These are phyloP conservation scores for Clarireedia hainanense DNA, from an alignment of 2,329 filamentous ascomycete species.

Conservation along the genomic window DNA sequence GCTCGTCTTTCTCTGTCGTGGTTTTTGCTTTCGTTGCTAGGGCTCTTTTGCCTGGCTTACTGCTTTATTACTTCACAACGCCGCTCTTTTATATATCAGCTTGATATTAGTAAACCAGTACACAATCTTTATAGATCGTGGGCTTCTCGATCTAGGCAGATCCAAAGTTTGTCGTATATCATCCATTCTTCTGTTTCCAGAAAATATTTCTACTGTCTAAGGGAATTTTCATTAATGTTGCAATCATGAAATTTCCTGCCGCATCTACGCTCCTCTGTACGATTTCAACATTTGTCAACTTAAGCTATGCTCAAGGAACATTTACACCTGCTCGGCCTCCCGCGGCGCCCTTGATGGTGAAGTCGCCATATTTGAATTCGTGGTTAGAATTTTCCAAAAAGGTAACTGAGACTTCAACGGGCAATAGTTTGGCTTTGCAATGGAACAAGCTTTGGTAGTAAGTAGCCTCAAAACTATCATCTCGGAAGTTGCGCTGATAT, in stretches of 20 bases:
- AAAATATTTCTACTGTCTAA: no score
- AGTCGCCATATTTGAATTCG: constrained; percentile 65
- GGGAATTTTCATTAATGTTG: neutral
- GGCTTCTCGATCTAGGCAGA: no score
- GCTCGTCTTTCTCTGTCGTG: no score
- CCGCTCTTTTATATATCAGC: no score
- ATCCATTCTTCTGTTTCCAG: no score
- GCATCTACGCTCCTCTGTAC: neutral
- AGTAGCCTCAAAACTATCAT: constrained; percentile 24
- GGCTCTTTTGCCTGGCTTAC: no score
- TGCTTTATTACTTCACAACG: no score
- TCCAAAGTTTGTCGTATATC: no score
- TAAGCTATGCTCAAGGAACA: constrained; percentile 35
- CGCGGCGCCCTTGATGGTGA: constrained; percentile 64
- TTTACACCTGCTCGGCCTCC: constrained; percentile 60
- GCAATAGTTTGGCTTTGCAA: constrained; percentile 58
- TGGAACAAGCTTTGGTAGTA: constrained; percentile 66
- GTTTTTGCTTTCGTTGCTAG: no score
- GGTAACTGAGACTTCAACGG: constrained; percentile 41
- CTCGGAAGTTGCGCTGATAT: neutral
- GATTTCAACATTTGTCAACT: neutral
- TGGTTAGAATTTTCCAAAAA: constrained; percentile 57
- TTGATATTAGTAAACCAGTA: no score
- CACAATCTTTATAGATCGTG: no score
- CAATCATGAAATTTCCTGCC: neutral